phyloP scores from a whole-genome alignment of 257 asterid species.

The Oldenlandia corymbosa region DNA sequence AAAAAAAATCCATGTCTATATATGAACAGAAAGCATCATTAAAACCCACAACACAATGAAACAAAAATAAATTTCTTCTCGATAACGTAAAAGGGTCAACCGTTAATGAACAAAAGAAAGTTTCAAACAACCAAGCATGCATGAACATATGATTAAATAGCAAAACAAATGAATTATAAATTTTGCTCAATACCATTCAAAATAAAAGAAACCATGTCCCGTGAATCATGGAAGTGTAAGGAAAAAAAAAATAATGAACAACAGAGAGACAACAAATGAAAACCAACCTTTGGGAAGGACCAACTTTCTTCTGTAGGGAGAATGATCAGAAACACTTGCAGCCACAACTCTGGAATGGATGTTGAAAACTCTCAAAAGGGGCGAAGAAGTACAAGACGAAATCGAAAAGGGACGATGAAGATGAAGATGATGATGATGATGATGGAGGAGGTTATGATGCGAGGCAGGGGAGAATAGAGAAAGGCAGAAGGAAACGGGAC shows the following conservation, averaged over 20 bases:
- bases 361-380: conserved; percentile 35
- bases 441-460: neutral
- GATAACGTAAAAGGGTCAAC: too few relatives aligned
- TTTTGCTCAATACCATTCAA: too few relatives aligned
- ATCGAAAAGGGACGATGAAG: neutral
- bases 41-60: too few relatives aligned
- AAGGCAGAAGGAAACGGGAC: conserved; percentile 34
- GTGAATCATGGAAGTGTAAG: too few relatives aligned
- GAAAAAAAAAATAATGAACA: neutral
- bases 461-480: conserved; percentile 27
- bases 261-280: neutral
- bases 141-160: too few relatives aligned
- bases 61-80: neutral
- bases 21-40: too few relatives aligned
- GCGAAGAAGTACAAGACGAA: conserved; percentile 12
- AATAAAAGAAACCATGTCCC: too few relatives aligned
- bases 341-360: conserved; percentile 26
- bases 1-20: too few relatives aligned
- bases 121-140: neutral
- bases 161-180: too few relatives aligned
- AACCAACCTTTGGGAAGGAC: conserved; percentile 37
- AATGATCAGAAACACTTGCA: conserved; percentile 32
- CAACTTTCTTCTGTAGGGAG: conserved; percentile 29
- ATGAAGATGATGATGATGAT: neutral
- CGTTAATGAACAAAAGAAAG: neutral